Base-by-base conservation (phyloP, 345 rosid genomes). In the Syzygium jambos region DNA sequence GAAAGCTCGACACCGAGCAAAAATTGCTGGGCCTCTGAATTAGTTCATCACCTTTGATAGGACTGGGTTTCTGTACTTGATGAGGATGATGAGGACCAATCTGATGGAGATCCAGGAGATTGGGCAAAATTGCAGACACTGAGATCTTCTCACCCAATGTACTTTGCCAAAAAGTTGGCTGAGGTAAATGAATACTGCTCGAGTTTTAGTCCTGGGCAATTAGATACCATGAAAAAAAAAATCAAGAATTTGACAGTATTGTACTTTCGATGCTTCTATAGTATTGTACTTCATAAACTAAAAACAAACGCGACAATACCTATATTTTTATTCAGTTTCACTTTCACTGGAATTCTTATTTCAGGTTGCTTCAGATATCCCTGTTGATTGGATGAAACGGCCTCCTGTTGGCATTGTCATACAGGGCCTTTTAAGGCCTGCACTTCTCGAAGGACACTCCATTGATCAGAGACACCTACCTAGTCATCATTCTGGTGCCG, bases 71-170 rank as follows among this genome's bases (percentile, higher is more conserved):
- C 93, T 84, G 93, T 93, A 90, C 93, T 96, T 65, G 94, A 95
- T 8, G 94, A 89, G 78, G 96, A 93, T 85, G 93, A 91, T 61
- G 93, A 90, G 25, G 93, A 93, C 51, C 95, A 92, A 80, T 91
- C 92, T 80, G 95, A 95, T 89, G 98, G 92, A 73, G 78, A 91
- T 8, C 92, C 93, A 84, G 95, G 98, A 86, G 99, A 96, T 91
- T 96, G 99, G 99, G 97, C 98, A 86, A 94, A 94, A 57, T 92
- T 94, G 93, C 98, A 96, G 86, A 96, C 98, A 5, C 93, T 96
- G 99, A 94, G 96, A 85, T 92, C 91, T 88, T 95, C 98, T 88
- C 99, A 98, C 91, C 99, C 99, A 82, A 94, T 95, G 96, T 94
- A 89, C 92, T 98, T 96, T 88, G 99, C 99, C 51, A 94, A 93